Percentiles rank a stretch among this genome's conserved stretches.
Conservation (phyloP, 2,329 filamentous ascomycete species). For the Diplodia sapinea region DNA sequence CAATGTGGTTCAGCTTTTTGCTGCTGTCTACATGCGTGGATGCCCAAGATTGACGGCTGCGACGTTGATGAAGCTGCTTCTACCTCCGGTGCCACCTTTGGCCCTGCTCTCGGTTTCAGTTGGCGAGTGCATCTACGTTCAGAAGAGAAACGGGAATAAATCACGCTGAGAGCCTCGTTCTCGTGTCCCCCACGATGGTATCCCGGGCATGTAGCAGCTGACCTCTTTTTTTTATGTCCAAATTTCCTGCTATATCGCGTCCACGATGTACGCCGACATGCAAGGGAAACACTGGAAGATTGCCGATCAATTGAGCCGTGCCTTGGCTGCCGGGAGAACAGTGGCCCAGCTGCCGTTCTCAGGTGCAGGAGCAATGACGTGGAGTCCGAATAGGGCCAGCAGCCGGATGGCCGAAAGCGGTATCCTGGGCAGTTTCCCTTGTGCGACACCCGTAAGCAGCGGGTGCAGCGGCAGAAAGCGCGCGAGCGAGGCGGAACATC, state of each 20-base stretch:
- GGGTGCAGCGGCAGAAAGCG: conserved; percentile 9
- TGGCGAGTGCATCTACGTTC: neutral
- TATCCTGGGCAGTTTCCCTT: neutral
- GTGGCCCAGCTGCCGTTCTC: neutral
- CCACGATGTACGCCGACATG: neutral
- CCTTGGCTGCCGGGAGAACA: neutral
- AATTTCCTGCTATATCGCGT: neutral
- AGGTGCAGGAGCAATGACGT: neutral
- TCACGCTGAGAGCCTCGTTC: neutral
- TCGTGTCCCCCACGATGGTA: neutral
- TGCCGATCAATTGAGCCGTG: neutral
- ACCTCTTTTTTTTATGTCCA: neutral
- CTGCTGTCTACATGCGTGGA: neutral
- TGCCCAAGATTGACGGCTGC: neutral
- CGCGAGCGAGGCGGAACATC: neutral
- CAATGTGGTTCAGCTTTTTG: neutral
- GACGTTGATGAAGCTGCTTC: neutral
- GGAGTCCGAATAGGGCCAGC: neutral
- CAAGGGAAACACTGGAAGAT: neutral
- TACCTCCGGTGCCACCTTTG: neutral
- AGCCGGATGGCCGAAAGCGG: neutral
- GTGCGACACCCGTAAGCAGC: neutral
- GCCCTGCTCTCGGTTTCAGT: neutral
- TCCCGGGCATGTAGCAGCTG: neutral
- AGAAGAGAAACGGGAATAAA: neutral